phyloP scores from a whole-genome alignment of 2,329 filamentous ascomycete genomes.

The Exophiala sideris region DNA sequence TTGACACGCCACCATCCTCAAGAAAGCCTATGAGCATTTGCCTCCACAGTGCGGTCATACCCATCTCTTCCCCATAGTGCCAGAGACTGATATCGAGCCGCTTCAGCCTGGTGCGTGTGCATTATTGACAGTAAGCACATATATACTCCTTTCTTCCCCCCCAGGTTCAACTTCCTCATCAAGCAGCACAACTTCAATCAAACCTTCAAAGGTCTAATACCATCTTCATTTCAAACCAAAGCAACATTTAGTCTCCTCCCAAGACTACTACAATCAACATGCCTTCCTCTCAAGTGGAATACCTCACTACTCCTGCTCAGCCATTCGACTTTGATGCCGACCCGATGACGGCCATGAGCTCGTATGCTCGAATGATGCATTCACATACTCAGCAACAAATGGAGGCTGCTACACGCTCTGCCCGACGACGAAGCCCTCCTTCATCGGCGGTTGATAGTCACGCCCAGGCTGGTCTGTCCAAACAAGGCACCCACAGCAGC shows the following conservation, averaged over 20 bases:
- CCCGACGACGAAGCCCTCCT: conserved; percentile 34
- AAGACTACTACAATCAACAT: conserved; percentile 13
- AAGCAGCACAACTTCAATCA: neutral
- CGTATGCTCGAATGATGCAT: conserved; percentile 61
- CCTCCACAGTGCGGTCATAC: conserved; percentile 5
- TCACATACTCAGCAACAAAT: conserved; percentile 65
- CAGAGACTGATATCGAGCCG: neutral
- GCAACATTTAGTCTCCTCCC: neutral
- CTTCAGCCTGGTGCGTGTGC: neutral
- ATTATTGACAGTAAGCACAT: neutral
- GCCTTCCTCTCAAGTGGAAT: conserved; percentile 25
- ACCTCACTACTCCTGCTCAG: conserved; percentile 17
- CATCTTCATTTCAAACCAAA: neutral
- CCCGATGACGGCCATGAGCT: conserved; percentile 26
- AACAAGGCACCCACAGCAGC: conserved; percentile 21
- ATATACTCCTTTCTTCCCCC: neutral
- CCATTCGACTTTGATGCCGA: conserved; percentile 25
- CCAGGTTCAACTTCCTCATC: neutral
- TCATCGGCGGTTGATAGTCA: conserved; percentile 18
- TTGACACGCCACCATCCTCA: conserved; percentile 2
- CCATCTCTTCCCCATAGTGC: neutral
- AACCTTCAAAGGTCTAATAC: neutral
- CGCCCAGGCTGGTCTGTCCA: conserved; percentile 9
- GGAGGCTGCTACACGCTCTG: conserved; percentile 53
- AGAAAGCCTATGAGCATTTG: neutral